These are phyloP conservation scores for Somion occarium DNA, from an alignment of 1,284 basidiomycete genomes.

Conservation along the genomic window DNA sequence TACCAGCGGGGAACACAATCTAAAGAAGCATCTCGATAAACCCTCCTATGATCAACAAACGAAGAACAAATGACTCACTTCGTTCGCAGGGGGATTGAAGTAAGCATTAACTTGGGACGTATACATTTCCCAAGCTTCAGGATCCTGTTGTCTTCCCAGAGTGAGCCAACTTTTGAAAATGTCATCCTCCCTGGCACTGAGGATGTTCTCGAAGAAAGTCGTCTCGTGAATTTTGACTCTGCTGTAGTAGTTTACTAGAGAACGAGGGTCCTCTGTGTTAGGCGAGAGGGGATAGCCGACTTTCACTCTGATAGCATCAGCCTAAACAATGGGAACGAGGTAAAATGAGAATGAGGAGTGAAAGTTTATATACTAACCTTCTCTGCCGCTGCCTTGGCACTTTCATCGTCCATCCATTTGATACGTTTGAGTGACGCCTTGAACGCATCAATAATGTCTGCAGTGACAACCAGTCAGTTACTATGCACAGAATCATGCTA, in stretches of 20 bases:
- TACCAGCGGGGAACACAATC: conserved; percentile 97
- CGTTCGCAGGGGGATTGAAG: conserved; percentile 76
- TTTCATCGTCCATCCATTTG: conserved; percentile 90
- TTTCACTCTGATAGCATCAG: conserved; percentile 76
- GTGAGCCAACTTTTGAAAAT: conserved; percentile 68
- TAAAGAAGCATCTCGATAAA: conserved; percentile 28
- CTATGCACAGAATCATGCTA: conserved; percentile 3
- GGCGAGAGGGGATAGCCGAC: conserved; percentile 88
- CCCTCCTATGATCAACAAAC: conserved; percentile 1
- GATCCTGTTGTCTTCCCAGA: conserved; percentile 71
- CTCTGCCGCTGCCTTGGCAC: conserved; percentile 76
- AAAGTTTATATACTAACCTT: conserved; percentile 59
- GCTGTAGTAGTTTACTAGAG: conserved; percentile 74
- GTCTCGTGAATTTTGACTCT: conserved; percentile 60
- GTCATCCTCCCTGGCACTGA: conserved; percentile 61
- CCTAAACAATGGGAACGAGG: conserved; percentile 34
- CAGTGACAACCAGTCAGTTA: conserved; percentile 4
- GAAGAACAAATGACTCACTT: conserved; percentile 38
- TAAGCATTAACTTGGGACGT: conserved; percentile 80
- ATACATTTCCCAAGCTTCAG: conserved; percentile 85
- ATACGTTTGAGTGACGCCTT: conserved; percentile 73
- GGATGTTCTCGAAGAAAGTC: conserved; percentile 83
- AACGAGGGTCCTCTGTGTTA: conserved; percentile 69
- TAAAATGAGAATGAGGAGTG: not conserved
- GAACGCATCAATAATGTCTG: conserved; percentile 84